These are phyloP conservation scores for Atkinsonella hypoxylon DNA, from an alignment of 2,329 filamentous ascomycete species.

Conservation along the genomic window DNA sequence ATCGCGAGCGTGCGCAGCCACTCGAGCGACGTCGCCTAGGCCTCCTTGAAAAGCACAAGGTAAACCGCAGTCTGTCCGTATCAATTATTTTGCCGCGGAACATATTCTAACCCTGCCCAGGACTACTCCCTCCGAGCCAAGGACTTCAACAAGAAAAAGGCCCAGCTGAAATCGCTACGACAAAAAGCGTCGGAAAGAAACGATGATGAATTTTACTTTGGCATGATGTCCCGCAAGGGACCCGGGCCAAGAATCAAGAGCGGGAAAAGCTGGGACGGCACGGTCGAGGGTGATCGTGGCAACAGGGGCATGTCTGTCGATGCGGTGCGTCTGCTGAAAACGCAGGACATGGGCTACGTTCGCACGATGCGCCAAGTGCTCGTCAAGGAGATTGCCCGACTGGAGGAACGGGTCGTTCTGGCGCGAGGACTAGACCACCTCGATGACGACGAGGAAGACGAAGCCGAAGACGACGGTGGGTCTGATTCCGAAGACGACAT, in stretches of 20 bases:
- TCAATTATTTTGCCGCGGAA: background rate
- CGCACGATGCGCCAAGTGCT: conserved; percentile 49
- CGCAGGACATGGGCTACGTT: conserved; percentile 55
- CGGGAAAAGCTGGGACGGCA: conserved; percentile 42
- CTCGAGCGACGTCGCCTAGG: conserved; percentile 75
- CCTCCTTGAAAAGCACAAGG: conserved; percentile 91
- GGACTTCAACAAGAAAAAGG: conserved; percentile 56
- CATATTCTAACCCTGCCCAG: conserved; percentile 16
- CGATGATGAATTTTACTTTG: conserved; percentile 63
- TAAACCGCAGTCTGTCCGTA: conserved; percentile 17
- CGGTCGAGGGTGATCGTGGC: conserved; percentile 44
- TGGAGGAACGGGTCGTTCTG: conserved; percentile 43
- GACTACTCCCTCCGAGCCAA: conserved; percentile 54
- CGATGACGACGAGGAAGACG: conserved; percentile 22
- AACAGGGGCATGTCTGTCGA: conserved; percentile 44
- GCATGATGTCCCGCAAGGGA: conserved; percentile 52
- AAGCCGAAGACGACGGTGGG: conserved; percentile 18
- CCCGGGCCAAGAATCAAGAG: conserved; percentile 36
- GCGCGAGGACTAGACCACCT: conserved; percentile 24
- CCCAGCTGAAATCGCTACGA: conserved; percentile 44
- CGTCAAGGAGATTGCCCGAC: conserved; percentile 40
- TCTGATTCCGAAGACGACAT: conserved; percentile 21
- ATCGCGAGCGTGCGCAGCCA: conserved; percentile 83
- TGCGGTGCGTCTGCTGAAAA: conserved; percentile 52
- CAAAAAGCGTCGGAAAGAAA: conserved; percentile 54